Base-by-base conservation (phyloP, 2,329 filamentous ascomycete species). In the Colletotrichum tamarilloi region DNA sequence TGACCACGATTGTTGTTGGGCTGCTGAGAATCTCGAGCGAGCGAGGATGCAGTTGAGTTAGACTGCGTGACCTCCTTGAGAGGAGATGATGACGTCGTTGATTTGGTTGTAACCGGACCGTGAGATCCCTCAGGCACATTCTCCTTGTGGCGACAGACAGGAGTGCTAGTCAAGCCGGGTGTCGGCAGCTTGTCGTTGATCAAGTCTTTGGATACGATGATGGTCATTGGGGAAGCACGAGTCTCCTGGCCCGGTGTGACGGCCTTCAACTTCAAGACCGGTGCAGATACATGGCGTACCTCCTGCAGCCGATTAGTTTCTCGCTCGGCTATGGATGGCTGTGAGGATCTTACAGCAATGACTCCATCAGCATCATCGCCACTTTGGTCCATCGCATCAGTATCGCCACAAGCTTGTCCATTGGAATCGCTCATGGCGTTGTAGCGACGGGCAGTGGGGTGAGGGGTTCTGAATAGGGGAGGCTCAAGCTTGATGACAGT, bases 401-500 rank as follows among this genome's bases (percentile, higher is more conserved):
- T 5, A 19, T 38, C 60, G 12, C 38, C 71, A 19, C 26, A 26
- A 12, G 56, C 46, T 12, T 59, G 32, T 57, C 56, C 67, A 22
- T 28, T 62, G 2, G 71, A 73, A 6, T 73, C 71, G 49, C 71
- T 73, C 56, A 70, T 70, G 8, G 71, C 62, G 12, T 73, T 57
- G 28, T 65, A 73, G 5, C 67, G 67, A 28, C 71, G 71, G 11
- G 59, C 32, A 8, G 56, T 46, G 4, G 60, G 12, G 11, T 60
- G 67, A 6, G 71, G 71, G 8, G 30, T 55, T 52, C 67, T 62
- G 46, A 73, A 70, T 19, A 57, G 46, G 56, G 68, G 57, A 3
- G 49, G 32, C 11, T 73, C 55, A n/a, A 70, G 16, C 28, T 66
- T 73, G 46, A 73, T 62, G 7, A 73, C 67, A 11, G 71, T 73